Evolutionary conservation across 1,284 basidiomycete genomes (phyloP).

Genomic region (Heterobasidion parviporum): DNA sequence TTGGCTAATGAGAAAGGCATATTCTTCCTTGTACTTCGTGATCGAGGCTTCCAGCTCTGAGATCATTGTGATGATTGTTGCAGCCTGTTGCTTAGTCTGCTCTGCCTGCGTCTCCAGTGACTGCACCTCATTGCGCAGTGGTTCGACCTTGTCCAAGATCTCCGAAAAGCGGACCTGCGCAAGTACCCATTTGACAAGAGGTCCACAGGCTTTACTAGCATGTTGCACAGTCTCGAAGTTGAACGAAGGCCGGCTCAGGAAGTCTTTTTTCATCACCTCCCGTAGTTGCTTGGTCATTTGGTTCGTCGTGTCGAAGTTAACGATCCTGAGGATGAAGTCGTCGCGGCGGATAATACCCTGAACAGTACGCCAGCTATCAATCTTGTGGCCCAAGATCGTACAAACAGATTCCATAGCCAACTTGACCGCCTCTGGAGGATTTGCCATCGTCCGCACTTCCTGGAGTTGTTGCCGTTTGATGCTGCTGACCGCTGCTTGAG

Average conservation of each 20-base stretch:
- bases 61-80: conserved; percentile 88
- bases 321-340: conserved; percentile 95
- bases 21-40: conserved; percentile 93
- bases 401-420: conserved; percentile 99
- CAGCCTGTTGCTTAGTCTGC: conserved; percentile 88
- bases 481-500: conserved; percentile 91
- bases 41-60: conserved; percentile 92
- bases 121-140: conserved; percentile 92
- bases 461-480: conserved; percentile 97
- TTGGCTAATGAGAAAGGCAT: conserved; percentile 94
- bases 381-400: conserved; percentile 94
- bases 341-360: conserved; percentile 96
- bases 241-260: conserved; percentile 84
- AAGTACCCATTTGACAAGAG: conserved; percentile 96
- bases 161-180: conserved; percentile 97
- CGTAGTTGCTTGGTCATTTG: conserved; percentile 89
- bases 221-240: conserved; percentile 96
- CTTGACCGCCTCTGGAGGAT: conserved; percentile 97
- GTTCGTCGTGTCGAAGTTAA: conserved; percentile 91
- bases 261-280: conserved; percentile 91
- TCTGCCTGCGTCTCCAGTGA: conserved; percentile 89
- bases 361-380: conserved; percentile 95
- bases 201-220: conserved; percentile 96
- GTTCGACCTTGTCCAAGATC: conserved; percentile 96
- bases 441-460: conserved; percentile 98